These are phyloP conservation scores for Chalaropsis thielavioides DNA, from an alignment of 2,329 filamentous ascomycete species.

Conservation along the genomic window DNA sequence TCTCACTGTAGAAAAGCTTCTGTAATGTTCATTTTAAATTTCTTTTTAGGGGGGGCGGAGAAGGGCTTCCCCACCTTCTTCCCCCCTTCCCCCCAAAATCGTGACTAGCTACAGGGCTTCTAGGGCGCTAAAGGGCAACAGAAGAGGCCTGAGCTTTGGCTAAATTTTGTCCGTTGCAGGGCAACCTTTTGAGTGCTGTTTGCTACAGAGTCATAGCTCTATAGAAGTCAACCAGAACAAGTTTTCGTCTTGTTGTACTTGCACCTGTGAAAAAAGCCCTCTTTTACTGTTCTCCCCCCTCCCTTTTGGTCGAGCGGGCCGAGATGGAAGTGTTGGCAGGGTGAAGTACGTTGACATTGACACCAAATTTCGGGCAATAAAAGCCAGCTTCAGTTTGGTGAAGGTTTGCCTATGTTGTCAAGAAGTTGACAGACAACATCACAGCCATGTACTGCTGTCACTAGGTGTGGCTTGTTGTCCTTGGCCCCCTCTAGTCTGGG, in stretches of 20 bases:
- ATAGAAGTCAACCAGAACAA: neutral
- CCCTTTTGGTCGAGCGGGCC: neutral
- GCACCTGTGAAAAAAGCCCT: neutral
- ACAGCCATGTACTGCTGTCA: too few relatives aligned
- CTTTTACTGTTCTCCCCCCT: neutral
- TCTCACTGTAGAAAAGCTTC: neutral
- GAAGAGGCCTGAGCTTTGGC: conserved; percentile 4
- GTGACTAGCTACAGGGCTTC: neutral
- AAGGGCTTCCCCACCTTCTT: neutral
- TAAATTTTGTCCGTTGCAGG: neutral
- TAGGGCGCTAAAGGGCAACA: neutral
- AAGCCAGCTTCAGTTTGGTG: neutral
- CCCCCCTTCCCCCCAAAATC: neutral
- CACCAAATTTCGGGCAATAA: neutral
- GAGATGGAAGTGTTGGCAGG: neutral
- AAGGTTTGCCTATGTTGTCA: neutral
- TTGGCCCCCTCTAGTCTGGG: too few relatives aligned
- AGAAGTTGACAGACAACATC: neutral
- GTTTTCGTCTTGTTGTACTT: neutral
- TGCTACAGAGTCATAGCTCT: neutral
- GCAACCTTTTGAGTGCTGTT: neutral
- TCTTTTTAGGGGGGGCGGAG: neutral
- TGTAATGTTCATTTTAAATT: neutral
- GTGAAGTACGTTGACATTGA: neutral
- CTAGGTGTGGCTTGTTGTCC: too few relatives aligned